A percentile compares a stretch with the other conserved stretches of the same genome.
These are phyloP conservation scores for Letharia columbiana DNA, from an alignment of 495 filamentous ascomycete species.

Conservation along the genomic window DNA sequence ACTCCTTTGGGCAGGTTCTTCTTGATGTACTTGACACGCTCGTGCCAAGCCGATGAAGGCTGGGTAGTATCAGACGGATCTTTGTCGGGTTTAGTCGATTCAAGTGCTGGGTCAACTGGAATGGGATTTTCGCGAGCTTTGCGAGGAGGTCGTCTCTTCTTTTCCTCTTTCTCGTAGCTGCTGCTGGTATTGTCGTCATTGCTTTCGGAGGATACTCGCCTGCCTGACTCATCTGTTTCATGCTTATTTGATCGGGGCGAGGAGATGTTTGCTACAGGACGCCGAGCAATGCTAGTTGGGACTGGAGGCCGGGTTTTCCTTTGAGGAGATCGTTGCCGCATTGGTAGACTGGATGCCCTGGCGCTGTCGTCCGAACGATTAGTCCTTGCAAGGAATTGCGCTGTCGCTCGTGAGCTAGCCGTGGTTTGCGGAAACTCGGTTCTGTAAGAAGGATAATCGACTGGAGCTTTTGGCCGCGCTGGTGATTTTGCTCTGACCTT, in stretches of 20 bases:
- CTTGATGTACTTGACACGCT: slow-evolving; percentile 52
- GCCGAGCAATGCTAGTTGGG: slow-evolving; percentile 16
- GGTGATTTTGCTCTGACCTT: slow-evolving; percentile 16
- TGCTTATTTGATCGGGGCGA: slow-evolving; percentile 26
- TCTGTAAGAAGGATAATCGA: slow-evolving; percentile 28
- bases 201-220: slow-evolving; percentile 31
- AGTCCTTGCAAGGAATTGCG: slow-evolving; percentile 22
- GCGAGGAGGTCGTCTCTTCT: slow-evolving; percentile 24
- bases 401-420: slow-evolving; percentile 22
- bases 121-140: slow-evolving; percentile 23
- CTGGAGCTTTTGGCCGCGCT: slow-evolving; percentile 18
- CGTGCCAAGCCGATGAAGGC: slow-evolving; percentile 37
- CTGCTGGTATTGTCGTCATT: slow-evolving; percentile 35
- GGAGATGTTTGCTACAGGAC: slow-evolving; percentile 28
- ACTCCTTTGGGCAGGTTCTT: slow-evolving; percentile 72
- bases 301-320: slow-evolving; percentile 10
- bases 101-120: slow-evolving; percentile 18
- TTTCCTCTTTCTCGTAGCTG: slow-evolving; percentile 29
- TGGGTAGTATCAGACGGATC: slow-evolving; percentile 33
- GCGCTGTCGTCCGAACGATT: slow-evolving; percentile 18
- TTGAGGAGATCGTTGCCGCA: slow-evolving; percentile 25
- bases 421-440: slow-evolving; percentile 26
- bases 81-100: slow-evolving; percentile 38
- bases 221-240: slow-evolving; percentile 21
- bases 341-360: slow-evolving; percentile 18